phyloP scores from a whole-genome alignment of 768 basidiomycete species.

The Fomitopsis serialis region DNA sequence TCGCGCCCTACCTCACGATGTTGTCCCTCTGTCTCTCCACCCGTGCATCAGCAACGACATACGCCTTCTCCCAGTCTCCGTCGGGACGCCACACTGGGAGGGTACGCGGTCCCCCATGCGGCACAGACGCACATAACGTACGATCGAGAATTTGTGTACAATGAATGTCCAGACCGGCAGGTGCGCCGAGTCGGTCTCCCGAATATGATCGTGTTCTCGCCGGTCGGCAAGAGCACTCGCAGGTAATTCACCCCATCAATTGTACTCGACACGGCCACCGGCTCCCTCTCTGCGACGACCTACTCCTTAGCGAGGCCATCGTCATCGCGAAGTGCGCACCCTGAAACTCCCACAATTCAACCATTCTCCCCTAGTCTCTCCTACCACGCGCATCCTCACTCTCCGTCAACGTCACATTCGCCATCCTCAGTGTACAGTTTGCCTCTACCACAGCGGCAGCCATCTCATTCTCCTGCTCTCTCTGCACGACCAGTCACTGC shows the following conservation, averaged over 20 bases:
- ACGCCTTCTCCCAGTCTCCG: constrained; percentile 17
- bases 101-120: neutral
- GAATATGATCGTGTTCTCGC: neutral
- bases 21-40: constrained; percentile 16
- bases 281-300: neutral
- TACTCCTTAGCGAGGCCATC: constrained; percentile 1
- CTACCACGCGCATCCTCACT: constrained; percentile 1
- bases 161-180: neutral
- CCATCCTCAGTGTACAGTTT: constrained; percentile 3
- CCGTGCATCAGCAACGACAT: constrained; percentile 11
- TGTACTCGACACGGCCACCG: neutral
- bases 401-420: constrained; percentile 6
- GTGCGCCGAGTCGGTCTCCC: neutral
- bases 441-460: constrained; percentile 2
- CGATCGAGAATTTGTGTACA: neutral
- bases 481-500: constrained; percentile 1
- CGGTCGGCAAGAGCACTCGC: constrained; percentile 1
- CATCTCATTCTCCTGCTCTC: constrained; percentile 4
- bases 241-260: constrained; percentile 1
- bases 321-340: constrained; percentile 8
- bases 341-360: constrained; percentile 2
- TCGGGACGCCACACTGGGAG: neutral
- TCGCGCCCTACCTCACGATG: constrained; percentile 9
- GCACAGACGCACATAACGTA: neutral
- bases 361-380: neutral